A percentile compares a stretch with the other conserved stretches of the same genome.
These are phyloP conservation scores for Rhizopogon sp. DNA, from an alignment of 768 basidiomycete genomes.

Conservation along the genomic window DNA sequence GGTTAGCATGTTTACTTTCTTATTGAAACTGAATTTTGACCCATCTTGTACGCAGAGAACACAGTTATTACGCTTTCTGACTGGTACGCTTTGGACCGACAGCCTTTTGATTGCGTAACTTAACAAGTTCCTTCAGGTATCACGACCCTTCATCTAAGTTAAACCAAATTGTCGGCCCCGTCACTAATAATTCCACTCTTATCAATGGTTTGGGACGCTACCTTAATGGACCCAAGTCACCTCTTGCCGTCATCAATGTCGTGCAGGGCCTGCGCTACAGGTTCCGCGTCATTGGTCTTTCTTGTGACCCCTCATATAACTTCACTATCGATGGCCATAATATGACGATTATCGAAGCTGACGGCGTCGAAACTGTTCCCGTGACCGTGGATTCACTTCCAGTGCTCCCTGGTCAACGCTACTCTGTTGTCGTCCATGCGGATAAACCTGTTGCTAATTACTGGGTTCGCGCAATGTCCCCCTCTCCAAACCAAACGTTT, in stretches of 20 bases:
- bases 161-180: neutral
- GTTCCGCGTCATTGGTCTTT: slow-evolving; percentile 31
- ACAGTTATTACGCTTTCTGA: slow-evolving; percentile 41
- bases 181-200: slow-evolving; percentile 32
- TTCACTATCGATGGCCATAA: slow-evolving; percentile 30
- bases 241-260: slow-evolving; percentile 36
- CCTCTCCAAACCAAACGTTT: slow-evolving; percentile 26
- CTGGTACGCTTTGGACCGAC: slow-evolving; percentile 28
- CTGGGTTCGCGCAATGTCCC: slow-evolving; percentile 35
- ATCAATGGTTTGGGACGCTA: slow-evolving; percentile 44
- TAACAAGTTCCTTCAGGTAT: slow-evolving; percentile 15
- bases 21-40: neutral
- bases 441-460: slow-evolving; percentile 35
- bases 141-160: slow-evolving; percentile 17
- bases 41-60: slow-evolving; percentile 20
- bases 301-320: slow-evolving; percentile 27
- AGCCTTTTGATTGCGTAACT: neutral
- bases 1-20: slow-evolving; percentile 21
- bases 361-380: slow-evolving; percentile 31
- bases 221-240: slow-evolving; percentile 23
- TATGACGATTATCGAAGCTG: slow-evolving; percentile 40
- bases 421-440: slow-evolving; percentile 36
- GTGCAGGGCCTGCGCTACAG: slow-evolving; percentile 34
- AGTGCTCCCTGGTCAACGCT: slow-evolving; percentile 38
- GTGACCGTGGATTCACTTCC: slow-evolving; percentile 35